These are phyloP conservation scores for Tillandsia leiboldiana DNA, from an alignment of 176 grass and related monocot species.

Conservation along the genomic window DNA sequence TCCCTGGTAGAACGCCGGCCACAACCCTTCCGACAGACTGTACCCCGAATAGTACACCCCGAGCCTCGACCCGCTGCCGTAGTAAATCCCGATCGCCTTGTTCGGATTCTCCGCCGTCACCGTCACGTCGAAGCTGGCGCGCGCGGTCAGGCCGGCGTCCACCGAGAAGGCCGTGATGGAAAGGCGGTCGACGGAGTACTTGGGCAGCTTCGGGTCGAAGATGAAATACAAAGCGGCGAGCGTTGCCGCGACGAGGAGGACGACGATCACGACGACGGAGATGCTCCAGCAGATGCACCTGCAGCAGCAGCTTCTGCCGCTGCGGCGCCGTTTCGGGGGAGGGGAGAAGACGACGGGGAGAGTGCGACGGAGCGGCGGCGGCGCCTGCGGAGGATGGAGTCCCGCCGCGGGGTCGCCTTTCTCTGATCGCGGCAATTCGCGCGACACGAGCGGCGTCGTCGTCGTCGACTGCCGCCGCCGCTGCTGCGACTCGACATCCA, in stretches of 20 bases:
- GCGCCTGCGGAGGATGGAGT: not conserved
- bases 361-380: slow-evolving; percentile 21
- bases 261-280: slow-evolving; percentile 11
- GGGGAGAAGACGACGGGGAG: not conserved
- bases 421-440: slow-evolving; percentile 35
- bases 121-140: slow-evolving; percentile 51
- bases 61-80: slow-evolving; percentile 46
- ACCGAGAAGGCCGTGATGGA: slow-evolving; percentile 39
- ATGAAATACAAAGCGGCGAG: slow-evolving; percentile 39
- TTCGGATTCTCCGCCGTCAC: slow-evolving; percentile 72
- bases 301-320: slow-evolving; percentile 41
- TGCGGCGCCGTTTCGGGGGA: slow-evolving; percentile 7
- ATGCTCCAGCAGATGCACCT: slow-evolving; percentile 41
- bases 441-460: slow-evolving; percentile 38
- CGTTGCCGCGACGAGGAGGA: slow-evolving; percentile 29
- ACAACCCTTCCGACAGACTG: slow-evolving; percentile 31
- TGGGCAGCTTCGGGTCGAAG: slow-evolving; percentile 61
- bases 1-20: slow-evolving; percentile 74
- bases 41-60: slow-evolving; percentile 36
- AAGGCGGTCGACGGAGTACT: slow-evolving; percentile 69
- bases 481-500: slow-evolving; percentile 50
- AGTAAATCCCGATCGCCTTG: slow-evolving; percentile 47
- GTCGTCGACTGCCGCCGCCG: not conserved
- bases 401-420: slow-evolving; percentile 29
- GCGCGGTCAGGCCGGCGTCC: slow-evolving; percentile 27